Percentiles rank a stretch among this genome's conserved stretches.
Evolutionary conservation across 176 grass and related monocot species (phyloP).

Genomic region (Alopecurus myosuroides): DNA sequence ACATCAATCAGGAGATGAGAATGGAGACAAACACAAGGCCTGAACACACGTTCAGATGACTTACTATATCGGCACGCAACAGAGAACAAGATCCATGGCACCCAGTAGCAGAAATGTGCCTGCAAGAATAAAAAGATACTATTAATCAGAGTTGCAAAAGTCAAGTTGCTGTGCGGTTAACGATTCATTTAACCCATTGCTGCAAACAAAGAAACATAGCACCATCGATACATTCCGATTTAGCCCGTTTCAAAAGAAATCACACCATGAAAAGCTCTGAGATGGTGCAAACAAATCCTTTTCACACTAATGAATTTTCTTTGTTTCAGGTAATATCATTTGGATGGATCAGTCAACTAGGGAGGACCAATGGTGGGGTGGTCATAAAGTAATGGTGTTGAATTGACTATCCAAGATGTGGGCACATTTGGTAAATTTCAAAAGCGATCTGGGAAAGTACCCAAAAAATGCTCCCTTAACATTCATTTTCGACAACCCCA

Average conservation of each 20-base stretch:
- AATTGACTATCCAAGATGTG: background rate
- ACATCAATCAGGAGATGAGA: background rate
- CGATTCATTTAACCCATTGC: background rate
- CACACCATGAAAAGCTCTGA: background rate
- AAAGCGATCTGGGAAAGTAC: background rate
- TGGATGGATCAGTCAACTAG: background rate
- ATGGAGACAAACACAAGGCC: background rate
- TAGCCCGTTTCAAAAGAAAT: background rate
- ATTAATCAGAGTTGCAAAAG: background rate
- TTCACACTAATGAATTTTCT: background rate
- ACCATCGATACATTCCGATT: background rate
- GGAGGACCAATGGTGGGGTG: background rate
- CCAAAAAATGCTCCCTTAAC: background rate
- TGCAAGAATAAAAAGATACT: constrained; percentile 24
- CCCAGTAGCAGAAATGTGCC: constrained; percentile 91
- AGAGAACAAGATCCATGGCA: constrained; percentile 80
- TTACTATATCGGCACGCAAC: constrained; percentile 49
- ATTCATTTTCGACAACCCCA: background rate
- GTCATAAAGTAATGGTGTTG: background rate
- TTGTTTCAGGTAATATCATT: background rate
- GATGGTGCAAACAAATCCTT: background rate
- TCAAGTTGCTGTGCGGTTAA: no score
- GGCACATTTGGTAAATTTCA: background rate
- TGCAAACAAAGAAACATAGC: background rate
- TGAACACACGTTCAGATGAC: constrained; percentile 3